A percentile compares a stretch with the other conserved stretches of the same genome.
Conservation (phyloP, 164 flowering plant genomes). For the grape (Vitis vinifera) region ASM3070453v1 NC_081810.1:2330001-2330500, state of each 20-base stretch:
- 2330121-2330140: slow-evolving; percentile 95
- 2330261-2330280: slow-evolving; percentile 4
- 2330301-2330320: slow-evolving; percentile 92
- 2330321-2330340: slow-evolving; percentile 70
- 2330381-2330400: slow-evolving; percentile 56
- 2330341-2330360: slow-evolving; percentile 91
- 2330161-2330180: slow-evolving; percentile 92
- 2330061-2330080: neutral
- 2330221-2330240: neutral
- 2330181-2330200: slow-evolving; percentile 94
- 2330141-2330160: slow-evolving; percentile 95
- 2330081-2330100: slow-evolving; percentile 1
- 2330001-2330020: no score
- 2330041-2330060: neutral
- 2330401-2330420: neutral
- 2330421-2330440: neutral
- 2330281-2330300: slow-evolving; percentile 28
- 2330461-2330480: neutral
- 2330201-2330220: slow-evolving; percentile 19
- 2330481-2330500: slow-evolving; percentile 3
- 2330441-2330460: neutral
- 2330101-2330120: slow-evolving; percentile 97
- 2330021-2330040: neutral
- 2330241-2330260: neutral
- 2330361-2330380: slow-evolving; percentile 48